Conservation (phyloP, 768 basidiomycete species). For the Boletus sp. region DNA sequence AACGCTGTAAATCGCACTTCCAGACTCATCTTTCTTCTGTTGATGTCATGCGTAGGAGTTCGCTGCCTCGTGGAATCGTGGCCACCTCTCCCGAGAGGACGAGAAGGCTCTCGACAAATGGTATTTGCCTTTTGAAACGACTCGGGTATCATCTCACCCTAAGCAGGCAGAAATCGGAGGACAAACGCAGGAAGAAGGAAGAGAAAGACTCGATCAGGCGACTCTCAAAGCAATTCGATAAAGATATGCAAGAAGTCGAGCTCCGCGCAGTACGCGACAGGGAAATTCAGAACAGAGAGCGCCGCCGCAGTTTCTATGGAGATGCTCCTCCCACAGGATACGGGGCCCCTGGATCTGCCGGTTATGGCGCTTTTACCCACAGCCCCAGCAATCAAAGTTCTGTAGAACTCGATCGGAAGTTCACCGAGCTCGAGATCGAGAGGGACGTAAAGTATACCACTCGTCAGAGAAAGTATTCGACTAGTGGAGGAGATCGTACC, state of each 20-base stretch:
- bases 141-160: conserved; percentile 13
- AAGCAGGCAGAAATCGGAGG: conserved; percentile 48
- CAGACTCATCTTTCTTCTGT: background rate
- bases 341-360: conserved; percentile 19
- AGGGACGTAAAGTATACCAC: conserved; percentile 30
- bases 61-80: conserved; percentile 53
- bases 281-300: conserved; percentile 49
- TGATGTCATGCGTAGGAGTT: conserved; percentile 47
- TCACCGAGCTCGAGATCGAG: conserved; percentile 34
- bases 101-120: conserved; percentile 46
- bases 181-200: conserved; percentile 54
- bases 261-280: conserved; percentile 56
- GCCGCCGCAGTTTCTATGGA: conserved; percentile 55
- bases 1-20: conserved; percentile 42
- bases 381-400: conserved; percentile 21
- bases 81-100: conserved; percentile 38
- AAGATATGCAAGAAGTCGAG: conserved; percentile 51
- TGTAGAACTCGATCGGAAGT: conserved; percentile 40
- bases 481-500: conserved; percentile 36
- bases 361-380: conserved; percentile 24
- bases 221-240: conserved; percentile 38
- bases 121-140: conserved; percentile 29
- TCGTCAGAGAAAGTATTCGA: conserved; percentile 48
- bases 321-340: conserved; percentile 32
- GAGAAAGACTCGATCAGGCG: conserved; percentile 41